Evolutionary conservation across 1,284 basidiomycete species (phyloP).

Genomic region (Microbotryum saponariae): DNA sequence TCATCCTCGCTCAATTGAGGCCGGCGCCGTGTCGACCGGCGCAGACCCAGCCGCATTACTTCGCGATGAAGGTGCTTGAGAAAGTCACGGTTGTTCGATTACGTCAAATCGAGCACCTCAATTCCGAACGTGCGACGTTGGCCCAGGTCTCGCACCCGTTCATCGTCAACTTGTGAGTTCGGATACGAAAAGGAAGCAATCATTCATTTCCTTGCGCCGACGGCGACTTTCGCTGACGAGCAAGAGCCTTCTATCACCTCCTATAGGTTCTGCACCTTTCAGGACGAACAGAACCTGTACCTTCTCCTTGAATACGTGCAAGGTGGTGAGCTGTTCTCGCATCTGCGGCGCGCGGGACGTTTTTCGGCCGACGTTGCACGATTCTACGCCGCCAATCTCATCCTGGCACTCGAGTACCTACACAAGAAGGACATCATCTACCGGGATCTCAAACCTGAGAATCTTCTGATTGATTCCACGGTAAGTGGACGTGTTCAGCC

Average conservation of each 20-base stretch:
- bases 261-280: conserved; percentile 55
- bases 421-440: conserved; percentile 65
- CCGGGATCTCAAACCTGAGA: conserved; percentile 82
- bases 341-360: conserved; percentile 56
- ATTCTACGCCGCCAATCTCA: conserved; percentile 95
- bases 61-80: conserved; percentile 46
- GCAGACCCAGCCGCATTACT: conserved; percentile 32
- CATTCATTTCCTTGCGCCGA: conserved; percentile 32
- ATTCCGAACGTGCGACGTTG: conserved; percentile 49
- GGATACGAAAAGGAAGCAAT: conserved; percentile 28
- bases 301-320: conserved; percentile 93
- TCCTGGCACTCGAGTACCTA: conserved; percentile 85
- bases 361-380: conserved; percentile 88
- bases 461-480: conserved; percentile 66
- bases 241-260: not conserved
- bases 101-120: conserved; percentile 53
- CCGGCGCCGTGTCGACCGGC: conserved; percentile 14
- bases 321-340: conserved; percentile 94
- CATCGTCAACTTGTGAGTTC: conserved; percentile 49
- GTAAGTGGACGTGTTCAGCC: conserved; percentile 38
- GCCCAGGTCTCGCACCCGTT: conserved; percentile 51
- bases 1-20: conserved; percentile 31
- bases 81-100: conserved; percentile 49
- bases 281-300: conserved; percentile 68
- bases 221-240: not conserved